Conservation (phyloP, 139 green algal species). For the Ulvella scutata region DNA sequence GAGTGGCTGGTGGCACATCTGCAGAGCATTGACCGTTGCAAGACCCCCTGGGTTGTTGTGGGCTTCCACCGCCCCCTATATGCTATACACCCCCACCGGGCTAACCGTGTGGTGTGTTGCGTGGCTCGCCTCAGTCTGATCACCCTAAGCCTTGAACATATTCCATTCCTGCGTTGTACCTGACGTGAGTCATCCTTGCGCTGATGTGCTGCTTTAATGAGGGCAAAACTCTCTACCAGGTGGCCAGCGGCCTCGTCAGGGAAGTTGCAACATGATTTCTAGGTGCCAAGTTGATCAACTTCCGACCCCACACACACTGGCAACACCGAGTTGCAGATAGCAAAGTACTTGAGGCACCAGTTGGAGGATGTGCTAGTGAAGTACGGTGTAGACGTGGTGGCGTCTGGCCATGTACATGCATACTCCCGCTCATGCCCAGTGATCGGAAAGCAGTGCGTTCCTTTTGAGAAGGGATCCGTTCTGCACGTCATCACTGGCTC, state of each 20-base stretch:
- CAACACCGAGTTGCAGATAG: background rate
- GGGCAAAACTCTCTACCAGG: too few relatives aligned
- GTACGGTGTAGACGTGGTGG: slow-evolving; percentile 41
- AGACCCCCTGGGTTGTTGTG: slow-evolving; percentile 60
- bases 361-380: slow-evolving; percentile 41
- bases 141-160: too few relatives aligned
- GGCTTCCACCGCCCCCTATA: slow-evolving; percentile 65
- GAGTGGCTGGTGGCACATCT: slow-evolving; percentile 31
- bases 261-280: too few relatives aligned
- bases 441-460: slow-evolving; percentile 12
- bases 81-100: slow-evolving; percentile 62
- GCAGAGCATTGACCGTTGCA: background rate
- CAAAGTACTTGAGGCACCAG: slow-evolving; percentile 30
- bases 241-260: too few relatives aligned
- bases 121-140: too few relatives aligned
- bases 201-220: too few relatives aligned
- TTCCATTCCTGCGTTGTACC: too few relatives aligned
- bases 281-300: too few relatives aligned
- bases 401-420: slow-evolving; percentile 52
- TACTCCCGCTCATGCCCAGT: slow-evolving; percentile 54
- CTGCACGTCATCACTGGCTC: slow-evolving; percentile 38
- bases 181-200: too few relatives aligned
- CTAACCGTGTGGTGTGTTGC: slow-evolving; percentile 38
- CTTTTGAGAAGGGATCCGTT: slow-evolving; percentile 18
- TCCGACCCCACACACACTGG: background rate